Evolutionary conservation across 805 yeast genomes (phyloP).

Genomic region (Metschnikowia borealis): DNA sequence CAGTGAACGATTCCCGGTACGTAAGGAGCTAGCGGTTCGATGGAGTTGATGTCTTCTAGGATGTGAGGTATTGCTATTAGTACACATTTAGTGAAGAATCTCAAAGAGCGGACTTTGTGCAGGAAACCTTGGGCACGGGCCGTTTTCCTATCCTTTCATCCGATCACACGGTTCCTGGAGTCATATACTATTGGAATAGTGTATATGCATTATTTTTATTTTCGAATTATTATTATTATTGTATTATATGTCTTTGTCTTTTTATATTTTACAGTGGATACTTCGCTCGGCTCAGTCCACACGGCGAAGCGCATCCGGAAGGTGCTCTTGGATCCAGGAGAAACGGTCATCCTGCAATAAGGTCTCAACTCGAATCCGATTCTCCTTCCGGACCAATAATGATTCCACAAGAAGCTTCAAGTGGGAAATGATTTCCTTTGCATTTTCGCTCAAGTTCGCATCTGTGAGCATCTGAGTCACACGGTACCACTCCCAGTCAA

Average conservation of each 20-base stretch:
- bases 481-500: constrained; percentile 85
- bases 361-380: constrained; percentile 21
- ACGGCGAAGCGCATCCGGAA: constrained; percentile 14
- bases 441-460: constrained; percentile 5
- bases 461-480: constrained; percentile 15
- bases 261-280: not conserved
- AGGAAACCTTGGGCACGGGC: not conserved
- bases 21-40: not conserved
- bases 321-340: constrained; percentile 23
- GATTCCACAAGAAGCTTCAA: constrained; percentile 29
- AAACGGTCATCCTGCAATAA: constrained; percentile 19
- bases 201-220: not conserved
- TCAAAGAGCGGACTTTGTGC: not conserved
- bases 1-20: not conserved
- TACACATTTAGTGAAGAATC: constrained; percentile 2
- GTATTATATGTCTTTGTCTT: not conserved
- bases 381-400: constrained; percentile 37
- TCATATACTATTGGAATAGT: not conserved
- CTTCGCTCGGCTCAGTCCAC: not conserved
- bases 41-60: not conserved
- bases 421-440: constrained; percentile 10
- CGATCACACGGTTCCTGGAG: no score
- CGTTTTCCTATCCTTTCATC: no score
- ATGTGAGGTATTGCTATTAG: constrained; percentile 1
- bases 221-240: not conserved